phyloP scores from a whole-genome alignment of 2,329 filamentous ascomycete genomes.

The Pseudogymnoascus sp. region DNA sequence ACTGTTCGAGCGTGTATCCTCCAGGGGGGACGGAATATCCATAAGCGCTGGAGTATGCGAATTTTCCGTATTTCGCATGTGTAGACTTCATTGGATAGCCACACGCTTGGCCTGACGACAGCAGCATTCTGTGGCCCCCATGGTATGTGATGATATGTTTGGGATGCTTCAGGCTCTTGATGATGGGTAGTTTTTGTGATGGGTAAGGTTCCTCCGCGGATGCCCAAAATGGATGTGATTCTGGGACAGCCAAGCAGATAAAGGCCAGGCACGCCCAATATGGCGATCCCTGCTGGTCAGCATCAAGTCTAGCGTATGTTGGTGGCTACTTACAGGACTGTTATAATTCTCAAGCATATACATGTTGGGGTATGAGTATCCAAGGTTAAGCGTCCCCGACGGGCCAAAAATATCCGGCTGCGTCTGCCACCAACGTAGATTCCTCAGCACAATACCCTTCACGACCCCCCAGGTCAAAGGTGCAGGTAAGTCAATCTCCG shows the following conservation, averaged over 20 bases:
- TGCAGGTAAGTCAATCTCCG: conserved; percentile 61
- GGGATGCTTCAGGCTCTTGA: conserved; percentile 56
- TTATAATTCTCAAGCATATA: conserved; percentile 71
- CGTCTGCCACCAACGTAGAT: conserved; percentile 72
- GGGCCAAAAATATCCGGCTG: conserved; percentile 67
- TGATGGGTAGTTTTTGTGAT: conserved; percentile 44
- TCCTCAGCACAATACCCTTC: conserved; percentile 65
- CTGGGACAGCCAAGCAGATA: conserved; percentile 61
- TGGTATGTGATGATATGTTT: conserved; percentile 64
- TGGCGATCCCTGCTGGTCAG: conserved; percentile 14
- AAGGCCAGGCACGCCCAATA: conserved; percentile 78
- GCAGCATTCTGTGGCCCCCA: conserved; percentile 67
- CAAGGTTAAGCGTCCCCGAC: conserved; percentile 51
- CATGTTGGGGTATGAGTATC: conserved; percentile 73
- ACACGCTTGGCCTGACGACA: conserved; percentile 71
- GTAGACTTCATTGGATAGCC: conserved; percentile 75
- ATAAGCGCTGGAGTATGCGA: conserved; percentile 69
- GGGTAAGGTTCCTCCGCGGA: conserved; percentile 55
- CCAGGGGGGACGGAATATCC: conserved; percentile 72
- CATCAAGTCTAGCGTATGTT: background rate
- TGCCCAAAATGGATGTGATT: conserved; percentile 67
- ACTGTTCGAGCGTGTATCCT: conserved; percentile 66
- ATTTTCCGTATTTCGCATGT: conserved; percentile 72
- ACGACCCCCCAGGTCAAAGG: conserved; percentile 72
- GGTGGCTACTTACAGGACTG: conserved; percentile 51